Conservation (phyloP, 2,329 filamentous ascomycete species). For the Knufia petricola region DNA sequence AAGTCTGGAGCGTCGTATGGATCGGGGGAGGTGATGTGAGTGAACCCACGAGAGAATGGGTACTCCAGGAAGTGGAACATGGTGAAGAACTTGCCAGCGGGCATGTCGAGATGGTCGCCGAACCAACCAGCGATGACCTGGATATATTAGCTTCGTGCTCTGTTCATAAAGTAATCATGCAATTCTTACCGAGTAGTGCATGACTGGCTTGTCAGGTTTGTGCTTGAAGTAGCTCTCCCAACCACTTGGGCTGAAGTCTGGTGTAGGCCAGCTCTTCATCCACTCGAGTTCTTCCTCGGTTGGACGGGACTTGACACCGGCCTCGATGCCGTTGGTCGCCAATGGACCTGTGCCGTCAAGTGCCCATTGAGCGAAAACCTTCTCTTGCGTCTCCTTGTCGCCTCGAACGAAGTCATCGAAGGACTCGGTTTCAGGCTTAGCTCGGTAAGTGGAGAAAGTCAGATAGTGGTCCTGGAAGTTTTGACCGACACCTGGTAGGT, state of each 20-base stretch:
- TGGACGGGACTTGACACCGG: conserved; percentile 68
- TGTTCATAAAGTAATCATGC: not conserved
- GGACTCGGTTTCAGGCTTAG: conserved; percentile 64
- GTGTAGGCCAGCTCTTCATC: conserved; percentile 64
- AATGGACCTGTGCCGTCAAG: conserved; percentile 68
- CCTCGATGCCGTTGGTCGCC: conserved; percentile 70
- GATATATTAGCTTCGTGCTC: conserved; percentile 15
- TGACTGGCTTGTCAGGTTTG: conserved; percentile 77
- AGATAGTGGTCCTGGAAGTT: conserved; percentile 73
- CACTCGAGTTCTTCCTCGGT: conserved; percentile 56
- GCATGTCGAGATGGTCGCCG: conserved; percentile 49
- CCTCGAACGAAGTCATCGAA: conserved; percentile 75
- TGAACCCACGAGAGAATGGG: conserved; percentile 63
- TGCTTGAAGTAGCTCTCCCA: conserved; percentile 79
- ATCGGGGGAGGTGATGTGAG: conserved; percentile 60
- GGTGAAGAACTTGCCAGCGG: conserved; percentile 69
- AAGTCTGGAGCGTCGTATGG: conserved; percentile 69
- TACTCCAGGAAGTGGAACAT: conserved; percentile 66
- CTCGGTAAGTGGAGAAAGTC: conserved; percentile 60
- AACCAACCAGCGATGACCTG: conserved; percentile 52
- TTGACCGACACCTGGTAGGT: conserved; percentile 62
- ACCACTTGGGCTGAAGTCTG: conserved; percentile 57
- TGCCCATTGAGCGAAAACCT: conserved; percentile 68
- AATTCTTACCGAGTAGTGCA: conserved; percentile 60
- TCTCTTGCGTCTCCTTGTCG: conserved; percentile 62